phyloP scores from a whole-genome alignment of 2,329 filamentous ascomycete species.

The Dryadomyces quercus-mongolicae region DNA sequence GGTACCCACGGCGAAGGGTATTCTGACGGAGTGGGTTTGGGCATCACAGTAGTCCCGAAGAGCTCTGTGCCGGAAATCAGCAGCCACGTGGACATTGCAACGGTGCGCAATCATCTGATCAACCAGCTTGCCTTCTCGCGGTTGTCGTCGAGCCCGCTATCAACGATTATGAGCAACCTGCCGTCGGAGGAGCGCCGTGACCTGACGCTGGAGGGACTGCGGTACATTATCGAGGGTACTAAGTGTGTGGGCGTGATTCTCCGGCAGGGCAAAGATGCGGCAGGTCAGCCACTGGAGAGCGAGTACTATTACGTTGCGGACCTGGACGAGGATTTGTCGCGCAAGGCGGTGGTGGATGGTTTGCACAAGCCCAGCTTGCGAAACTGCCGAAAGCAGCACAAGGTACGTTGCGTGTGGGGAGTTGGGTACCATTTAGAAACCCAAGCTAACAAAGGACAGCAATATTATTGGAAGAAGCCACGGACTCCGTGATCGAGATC shows the following conservation, averaged over 20 bases:
- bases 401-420: conserved; percentile 45
- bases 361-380: conserved; percentile 81
- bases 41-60: conserved; percentile 12
- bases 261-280: conserved; percentile 89
- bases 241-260: conserved; percentile 78
- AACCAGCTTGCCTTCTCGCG: conserved; percentile 95
- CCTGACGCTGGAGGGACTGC: conserved; percentile 52
- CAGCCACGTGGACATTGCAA: conserved; percentile 24
- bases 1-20: neutral
- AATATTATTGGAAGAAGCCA: conserved; percentile 60
- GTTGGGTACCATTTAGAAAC: neutral
- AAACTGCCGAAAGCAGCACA: conserved; percentile 89
- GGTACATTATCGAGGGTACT: conserved; percentile 59
- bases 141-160: conserved; percentile 80
- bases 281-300: conserved; percentile 84
- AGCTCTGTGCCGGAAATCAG: conserved; percentile 3
- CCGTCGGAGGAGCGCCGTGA: conserved; percentile 51
- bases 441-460: conserved; percentile 25
- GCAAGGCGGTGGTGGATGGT: conserved; percentile 69
- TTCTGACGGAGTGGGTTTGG: conserved; percentile 8
- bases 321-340: conserved; percentile 64
- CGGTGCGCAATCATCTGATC: conserved; percentile 72
- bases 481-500: conserved; percentile 36
- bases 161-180: conserved; percentile 77
- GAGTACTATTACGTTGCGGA: conserved; percentile 96